Evolutionary conservation across 192 early-diverging fungal genomes (phyloP).

Genomic region (Rhizophagus sp.): DNA sequence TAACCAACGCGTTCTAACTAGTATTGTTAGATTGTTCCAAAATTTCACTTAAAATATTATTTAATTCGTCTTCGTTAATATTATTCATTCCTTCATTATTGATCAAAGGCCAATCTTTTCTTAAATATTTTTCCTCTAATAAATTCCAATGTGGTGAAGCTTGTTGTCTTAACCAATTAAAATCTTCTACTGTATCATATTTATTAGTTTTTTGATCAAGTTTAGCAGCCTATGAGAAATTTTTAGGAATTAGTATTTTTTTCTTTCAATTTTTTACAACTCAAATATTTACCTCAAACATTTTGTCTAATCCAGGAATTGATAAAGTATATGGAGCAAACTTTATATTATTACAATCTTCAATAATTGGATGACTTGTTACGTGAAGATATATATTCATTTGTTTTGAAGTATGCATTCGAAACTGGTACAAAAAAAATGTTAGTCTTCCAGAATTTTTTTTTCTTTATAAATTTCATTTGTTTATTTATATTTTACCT

Average conservation of each 20-base stretch:
- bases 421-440: constrained; percentile 43
- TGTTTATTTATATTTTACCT: constrained; percentile 49
- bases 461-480: not conserved
- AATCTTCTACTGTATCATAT: constrained; percentile 79
- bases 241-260: not conserved
- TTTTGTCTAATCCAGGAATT: constrained; percentile 31
- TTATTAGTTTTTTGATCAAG: constrained; percentile 44
- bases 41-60: not conserved
- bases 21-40: not conserved
- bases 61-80: not conserved
- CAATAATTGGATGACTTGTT: constrained; percentile 84
- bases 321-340: constrained; percentile 68
- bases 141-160: constrained; percentile 78
- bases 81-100: not conserved
- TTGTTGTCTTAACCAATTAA: constrained; percentile 85
- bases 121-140: constrained; percentile 25
- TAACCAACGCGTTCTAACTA: no score
- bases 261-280: not conserved
- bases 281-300: constrained; percentile 33
- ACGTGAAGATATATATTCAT: constrained; percentile 71
- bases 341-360: constrained; percentile 66
- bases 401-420: constrained; percentile 73
- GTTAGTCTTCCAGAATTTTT: not conserved
- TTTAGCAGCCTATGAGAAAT: constrained; percentile 29
- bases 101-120: constrained; percentile 24